These are phyloP conservation scores for Boletus reticuloceps DNA, from an alignment of 768 basidiomycete genomes.

Conservation along the genomic window DNA sequence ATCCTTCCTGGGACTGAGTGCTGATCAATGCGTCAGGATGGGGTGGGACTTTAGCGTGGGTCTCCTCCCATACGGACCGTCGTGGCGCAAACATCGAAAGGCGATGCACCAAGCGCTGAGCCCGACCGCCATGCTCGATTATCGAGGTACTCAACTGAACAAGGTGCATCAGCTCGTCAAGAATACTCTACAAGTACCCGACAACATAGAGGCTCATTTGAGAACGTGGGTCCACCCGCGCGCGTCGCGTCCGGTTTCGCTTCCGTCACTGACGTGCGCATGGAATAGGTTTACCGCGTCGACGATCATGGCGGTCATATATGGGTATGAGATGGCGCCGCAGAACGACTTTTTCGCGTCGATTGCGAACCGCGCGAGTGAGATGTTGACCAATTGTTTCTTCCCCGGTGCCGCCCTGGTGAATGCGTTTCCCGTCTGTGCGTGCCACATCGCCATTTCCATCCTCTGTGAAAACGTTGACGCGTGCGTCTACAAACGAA, in stretches of 20 bases:
- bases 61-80: no score
- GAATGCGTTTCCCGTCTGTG: slow-evolving; percentile 30
- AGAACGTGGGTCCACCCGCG: slow-evolving; percentile 9
- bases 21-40: no score
- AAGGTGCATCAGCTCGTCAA: slow-evolving; percentile 32
- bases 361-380: slow-evolving; percentile 29
- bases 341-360: slow-evolving; percentile 30
- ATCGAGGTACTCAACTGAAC: slow-evolving; percentile 30
- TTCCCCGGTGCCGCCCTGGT: slow-evolving; percentile 32
- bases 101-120: no score
- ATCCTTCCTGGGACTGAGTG: no score
- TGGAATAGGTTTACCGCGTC: slow-evolving; percentile 25
- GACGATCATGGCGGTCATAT: slow-evolving; percentile 30
- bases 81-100: no score
- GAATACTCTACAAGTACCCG: slow-evolving; percentile 28
- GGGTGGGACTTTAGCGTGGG: no score
- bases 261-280: not conserved
- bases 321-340: slow-evolving; percentile 26
- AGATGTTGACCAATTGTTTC: slow-evolving; percentile 25
- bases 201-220: slow-evolving; percentile 25
- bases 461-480: not conserved
- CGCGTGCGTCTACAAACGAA: not conserved
- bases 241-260: no score
- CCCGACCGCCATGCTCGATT: no score
- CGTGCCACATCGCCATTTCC: not conserved